These are phyloP conservation scores for Odontarrhena argentea DNA, from an alignment of 345 rosid species.

Conservation along the genomic window DNA sequence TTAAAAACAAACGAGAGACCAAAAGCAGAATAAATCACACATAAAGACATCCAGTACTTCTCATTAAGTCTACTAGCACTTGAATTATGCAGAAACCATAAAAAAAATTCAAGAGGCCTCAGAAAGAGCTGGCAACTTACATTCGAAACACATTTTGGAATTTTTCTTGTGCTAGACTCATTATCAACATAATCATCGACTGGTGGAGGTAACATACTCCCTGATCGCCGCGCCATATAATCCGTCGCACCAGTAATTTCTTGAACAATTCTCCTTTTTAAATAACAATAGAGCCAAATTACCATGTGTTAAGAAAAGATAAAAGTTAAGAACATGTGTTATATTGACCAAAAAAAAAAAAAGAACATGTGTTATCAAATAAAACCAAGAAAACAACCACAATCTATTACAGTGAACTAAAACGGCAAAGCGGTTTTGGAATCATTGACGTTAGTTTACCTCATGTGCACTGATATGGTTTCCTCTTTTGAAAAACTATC, in stretches of 20 bases:
- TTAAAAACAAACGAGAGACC: neutral
- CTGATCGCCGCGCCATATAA: constrained; percentile 57
- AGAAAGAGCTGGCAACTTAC: constrained; percentile 50
- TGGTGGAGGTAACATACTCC: constrained; percentile 83
- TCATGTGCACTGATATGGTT: constrained; percentile 75
- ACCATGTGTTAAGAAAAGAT: constrained; percentile 9
- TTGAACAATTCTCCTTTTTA: constrained; percentile 70
- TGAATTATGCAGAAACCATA: constrained; percentile 15
- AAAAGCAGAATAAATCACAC: constrained; percentile 20
- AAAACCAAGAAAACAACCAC: constrained; percentile 2
- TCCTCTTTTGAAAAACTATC: constrained; percentile 98
- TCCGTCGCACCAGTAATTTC: constrained; percentile 68
- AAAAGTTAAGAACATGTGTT: neutral
- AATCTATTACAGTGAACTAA: constrained; percentile 17
- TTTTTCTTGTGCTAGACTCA: constrained; percentile 55
- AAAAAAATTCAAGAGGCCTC: constrained; percentile 16
- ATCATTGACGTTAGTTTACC: constrained; percentile 46
- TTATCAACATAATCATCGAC: constrained; percentile 60
- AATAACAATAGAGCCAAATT: constrained; percentile 40
- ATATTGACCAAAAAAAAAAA: constrained; percentile 9
- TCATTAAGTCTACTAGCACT: neutral
- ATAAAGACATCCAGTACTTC: constrained; percentile 5
- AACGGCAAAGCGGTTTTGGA: neutral
- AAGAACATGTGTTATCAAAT: neutral
- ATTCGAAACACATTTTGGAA: constrained; percentile 51